Base-by-base conservation (phyloP, 2,329 filamentous ascomycete genomes). In the Calonectria ilicicola region DNA sequence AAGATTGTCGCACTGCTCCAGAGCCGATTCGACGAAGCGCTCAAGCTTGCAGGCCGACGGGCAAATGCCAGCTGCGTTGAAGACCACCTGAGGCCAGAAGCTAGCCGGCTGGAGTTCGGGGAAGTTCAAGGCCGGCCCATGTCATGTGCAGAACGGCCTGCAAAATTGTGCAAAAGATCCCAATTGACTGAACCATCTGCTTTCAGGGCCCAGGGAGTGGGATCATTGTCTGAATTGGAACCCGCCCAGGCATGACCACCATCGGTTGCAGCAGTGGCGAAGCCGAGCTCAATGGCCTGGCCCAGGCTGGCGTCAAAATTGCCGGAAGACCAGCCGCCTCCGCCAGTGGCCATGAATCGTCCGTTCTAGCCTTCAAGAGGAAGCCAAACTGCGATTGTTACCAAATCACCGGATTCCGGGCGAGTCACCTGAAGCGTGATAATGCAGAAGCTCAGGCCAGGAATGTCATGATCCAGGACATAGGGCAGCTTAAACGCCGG, bases 11-110 rank as follows among this genome's bases (percentile, higher is more conserved):
- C 71, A 70, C 10, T 29, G 15, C 19, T 67, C 46, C 3, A 73
- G 26, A 2, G 67, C 63, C 19, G 29, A 27, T 1, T n/a, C 38
- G 5, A 15, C 38, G 17, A 73, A 7, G 3, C 44, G 35, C 1
- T 70, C 67, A 1, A 73, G 46, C 14, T 73, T 27, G 29, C 71
- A 73, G 9, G 38, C 21, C 12, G 53, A 44, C 0, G 71, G 71
- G 9, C 64, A 70, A 5, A 38, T 15, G 8, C n/a, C 38, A 7
- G 58, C 9, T n/a, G 42, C 23, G 5, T 70, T 70, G 67, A 73
- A 70, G 12, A 67, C 53, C 2, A 64, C 27, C 44, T 73, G 71
- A 0, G 71, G 67, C 71, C 71, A 73, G 19, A 44, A 67, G 17
- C 66, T 35, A 1, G 46, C n/a, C 29, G 56, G 19, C 14, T 63